Evolutionary conservation across 192 early-diverging fungal genomes (phyloP), one percentile per base, ranked within the genome.

Genomic region (Oehlia diaphana): DNA sequence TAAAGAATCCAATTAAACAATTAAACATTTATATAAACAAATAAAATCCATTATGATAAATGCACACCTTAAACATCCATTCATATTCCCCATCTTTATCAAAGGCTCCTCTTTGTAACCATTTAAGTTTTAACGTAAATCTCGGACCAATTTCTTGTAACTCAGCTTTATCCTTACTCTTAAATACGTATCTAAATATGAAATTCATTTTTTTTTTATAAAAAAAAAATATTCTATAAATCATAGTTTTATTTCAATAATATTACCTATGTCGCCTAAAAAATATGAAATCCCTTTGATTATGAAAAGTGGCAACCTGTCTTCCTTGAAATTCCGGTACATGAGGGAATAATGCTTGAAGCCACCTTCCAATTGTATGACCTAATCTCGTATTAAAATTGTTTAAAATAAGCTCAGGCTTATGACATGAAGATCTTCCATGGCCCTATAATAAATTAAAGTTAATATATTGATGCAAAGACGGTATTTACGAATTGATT

Each of bases 231-330:
- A 61, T 72, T 28, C 21, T 44, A 77, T 37, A 49, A 49, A 9
- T 42, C 6, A 42, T 42, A 42, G 39, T 8, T 42, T 8, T 42
- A 42, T 42, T 42, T 8, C 5, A 42, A 42, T 61, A 19, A 31
- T 61, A 47, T 78, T 70, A 91, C 88, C 96, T 91, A 83, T 99
- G 98, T 53, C 97, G 90, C 80, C 98, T 88, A 82, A 99, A 97
- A 83, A 99, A 99, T 78, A 99, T 98, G 81, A 97, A 99, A 84
- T 99, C 98, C 63, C 98, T 95, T 86, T 99, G 98, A 85, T 99
- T 99, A 82, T 99, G 98, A 82, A 99, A 94, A 4, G 98, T 99
- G 10, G 91, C 93, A 35, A 92, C 96, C 82, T 98, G 96, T 65
- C 98, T 86, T 10, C 96, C 97, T 80, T 95, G 88, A 82, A 99